A percentile compares a stretch with the other conserved stretches of the same genome.
Evolutionary conservation across 2,329 filamentous ascomycete species (phyloP).

Genomic region (Didymellaceae sp.): DNA sequence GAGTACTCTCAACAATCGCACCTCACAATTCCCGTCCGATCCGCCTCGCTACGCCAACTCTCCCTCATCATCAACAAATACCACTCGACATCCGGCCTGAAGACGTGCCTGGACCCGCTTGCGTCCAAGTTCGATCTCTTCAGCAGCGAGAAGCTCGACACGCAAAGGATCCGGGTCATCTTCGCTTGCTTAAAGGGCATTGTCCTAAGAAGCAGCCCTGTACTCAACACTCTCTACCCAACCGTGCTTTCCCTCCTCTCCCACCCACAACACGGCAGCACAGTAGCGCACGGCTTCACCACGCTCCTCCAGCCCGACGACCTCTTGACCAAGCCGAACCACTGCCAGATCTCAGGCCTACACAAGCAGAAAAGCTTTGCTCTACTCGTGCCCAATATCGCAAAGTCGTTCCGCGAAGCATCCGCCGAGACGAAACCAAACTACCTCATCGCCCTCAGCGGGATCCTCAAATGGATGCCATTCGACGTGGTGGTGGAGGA

Average conservation of each 20-base stretch:
- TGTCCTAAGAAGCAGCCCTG: slow-evolving; percentile 60
- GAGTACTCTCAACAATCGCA: slow-evolving; percentile 41
- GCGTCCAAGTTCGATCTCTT: slow-evolving; percentile 44
- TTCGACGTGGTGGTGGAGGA: slow-evolving; percentile 66
- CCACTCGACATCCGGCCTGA: slow-evolving; percentile 49
- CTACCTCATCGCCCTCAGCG: slow-evolving; percentile 68
- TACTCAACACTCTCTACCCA: slow-evolving; percentile 51
- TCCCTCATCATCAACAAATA: slow-evolving; percentile 59
- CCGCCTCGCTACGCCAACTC: slow-evolving; percentile 51
- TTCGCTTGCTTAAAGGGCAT: slow-evolving; percentile 69
- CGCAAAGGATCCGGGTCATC: slow-evolving; percentile 59
- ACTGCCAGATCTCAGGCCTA: slow-evolving; percentile 66
- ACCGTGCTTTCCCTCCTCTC: slow-evolving; percentile 59
- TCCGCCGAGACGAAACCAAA: slow-evolving; percentile 60
- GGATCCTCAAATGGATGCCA: slow-evolving; percentile 65
- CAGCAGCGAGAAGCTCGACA: slow-evolving; percentile 39
- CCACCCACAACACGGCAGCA: slow-evolving; percentile 56
- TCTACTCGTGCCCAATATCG: slow-evolving; percentile 63
- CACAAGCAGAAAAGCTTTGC: slow-evolving; percentile 70
- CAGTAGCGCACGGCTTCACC: slow-evolving; percentile 63
- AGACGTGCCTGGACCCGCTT: slow-evolving; percentile 49
- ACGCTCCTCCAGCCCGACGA: slow-evolving; percentile 67
- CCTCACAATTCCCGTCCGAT: slow-evolving; percentile 38
- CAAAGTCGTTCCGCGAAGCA: slow-evolving; percentile 58
- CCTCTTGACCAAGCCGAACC: slow-evolving; percentile 65